phyloP scores from a whole-genome alignment of 768 basidiomycete species.

The Boletus edulis region DNA sequence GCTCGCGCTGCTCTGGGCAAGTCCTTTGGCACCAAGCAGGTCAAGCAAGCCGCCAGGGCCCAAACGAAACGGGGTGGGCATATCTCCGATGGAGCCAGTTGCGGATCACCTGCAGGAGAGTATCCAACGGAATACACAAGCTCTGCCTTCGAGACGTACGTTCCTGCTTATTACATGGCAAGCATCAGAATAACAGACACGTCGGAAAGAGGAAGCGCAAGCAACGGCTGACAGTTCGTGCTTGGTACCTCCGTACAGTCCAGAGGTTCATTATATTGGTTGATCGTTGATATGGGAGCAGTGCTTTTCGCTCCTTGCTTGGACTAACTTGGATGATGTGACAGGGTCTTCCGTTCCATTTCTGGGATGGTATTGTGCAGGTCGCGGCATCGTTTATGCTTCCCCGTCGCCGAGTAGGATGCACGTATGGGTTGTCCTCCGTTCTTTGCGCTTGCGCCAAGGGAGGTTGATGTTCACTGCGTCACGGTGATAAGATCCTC shows the following conservation, averaged over 20 bases:
- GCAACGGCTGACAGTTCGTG: slow-evolving; percentile 60
- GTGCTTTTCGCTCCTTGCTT: slow-evolving; percentile 45
- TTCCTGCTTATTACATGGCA: slow-evolving; percentile 8
- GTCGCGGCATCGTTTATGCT: slow-evolving; percentile 49
- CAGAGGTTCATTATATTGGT: slow-evolving; percentile 55
- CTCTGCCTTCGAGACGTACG: slow-evolving; percentile 69
- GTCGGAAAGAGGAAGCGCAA: slow-evolving; percentile 59
- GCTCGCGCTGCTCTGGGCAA: slow-evolving; percentile 82
- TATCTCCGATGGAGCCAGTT: slow-evolving; percentile 81
- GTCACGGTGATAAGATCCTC: slow-evolving; percentile 53
- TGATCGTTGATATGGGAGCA: slow-evolving; percentile 66
- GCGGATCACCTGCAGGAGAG: slow-evolving; percentile 78
- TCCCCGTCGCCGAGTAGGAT: slow-evolving; percentile 53
- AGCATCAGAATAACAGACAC: slow-evolving; percentile 13
- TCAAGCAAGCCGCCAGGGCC: slow-evolving; percentile 79
- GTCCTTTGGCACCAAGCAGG: slow-evolving; percentile 94
- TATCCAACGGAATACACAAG: slow-evolving; percentile 70
- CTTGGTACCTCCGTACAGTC: slow-evolving; percentile 75
- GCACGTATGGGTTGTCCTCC: slow-evolving; percentile 48
- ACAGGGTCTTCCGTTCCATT: slow-evolving; percentile 74
- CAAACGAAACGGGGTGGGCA: slow-evolving; percentile 85
- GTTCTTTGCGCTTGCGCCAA: background rate
- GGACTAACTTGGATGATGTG: slow-evolving; percentile 53
- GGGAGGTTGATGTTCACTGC: background rate
- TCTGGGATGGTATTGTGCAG: slow-evolving; percentile 76